Conservation (phyloP, 2,329 filamentous ascomycete species). For the Trichoderma sp. region DNA sequence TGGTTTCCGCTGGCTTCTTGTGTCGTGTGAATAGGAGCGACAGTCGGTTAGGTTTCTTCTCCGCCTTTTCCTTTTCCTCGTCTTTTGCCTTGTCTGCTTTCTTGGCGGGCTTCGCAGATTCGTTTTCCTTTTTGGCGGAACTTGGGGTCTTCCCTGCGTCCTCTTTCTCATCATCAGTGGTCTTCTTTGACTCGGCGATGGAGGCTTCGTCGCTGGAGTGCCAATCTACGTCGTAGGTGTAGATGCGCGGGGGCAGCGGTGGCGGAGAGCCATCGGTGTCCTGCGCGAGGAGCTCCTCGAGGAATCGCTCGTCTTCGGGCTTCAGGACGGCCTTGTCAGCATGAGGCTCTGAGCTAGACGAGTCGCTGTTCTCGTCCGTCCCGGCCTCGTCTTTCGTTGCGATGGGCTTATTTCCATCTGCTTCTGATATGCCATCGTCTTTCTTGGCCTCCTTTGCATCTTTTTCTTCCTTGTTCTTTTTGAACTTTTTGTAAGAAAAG, state of each 20-base stretch:
- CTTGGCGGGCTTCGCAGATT: conserved; percentile 36
- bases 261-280: conserved; percentile 49
- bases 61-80: conserved; percentile 35
- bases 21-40: conserved; percentile 41
- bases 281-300: conserved; percentile 53
- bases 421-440: conserved; percentile 19
- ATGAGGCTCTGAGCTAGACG: conserved; percentile 34
- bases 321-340: conserved; percentile 51
- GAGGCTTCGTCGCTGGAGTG: conserved; percentile 40
- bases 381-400: neutral
- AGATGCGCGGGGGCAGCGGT: conserved; percentile 56
- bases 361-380: conserved; percentile 27
- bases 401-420: neutral
- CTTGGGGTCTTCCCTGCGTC: neutral
- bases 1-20: conserved; percentile 39
- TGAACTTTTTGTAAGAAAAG: conserved; percentile 63
- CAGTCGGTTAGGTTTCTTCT: conserved; percentile 41
- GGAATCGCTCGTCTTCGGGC: conserved; percentile 59
- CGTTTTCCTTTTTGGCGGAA: conserved; percentile 22
- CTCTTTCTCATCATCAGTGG: conserved; percentile 22
- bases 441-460: conserved; percentile 37
- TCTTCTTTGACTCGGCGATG: conserved; percentile 31
- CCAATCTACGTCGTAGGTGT: conserved; percentile 54
- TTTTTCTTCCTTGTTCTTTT: conserved; percentile 59
- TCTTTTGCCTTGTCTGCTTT: conserved; percentile 36